These are phyloP conservation scores for Chlorella vulgaris DNA, from an alignment of 139 green algal species.

Conservation along the genomic window DNA sequence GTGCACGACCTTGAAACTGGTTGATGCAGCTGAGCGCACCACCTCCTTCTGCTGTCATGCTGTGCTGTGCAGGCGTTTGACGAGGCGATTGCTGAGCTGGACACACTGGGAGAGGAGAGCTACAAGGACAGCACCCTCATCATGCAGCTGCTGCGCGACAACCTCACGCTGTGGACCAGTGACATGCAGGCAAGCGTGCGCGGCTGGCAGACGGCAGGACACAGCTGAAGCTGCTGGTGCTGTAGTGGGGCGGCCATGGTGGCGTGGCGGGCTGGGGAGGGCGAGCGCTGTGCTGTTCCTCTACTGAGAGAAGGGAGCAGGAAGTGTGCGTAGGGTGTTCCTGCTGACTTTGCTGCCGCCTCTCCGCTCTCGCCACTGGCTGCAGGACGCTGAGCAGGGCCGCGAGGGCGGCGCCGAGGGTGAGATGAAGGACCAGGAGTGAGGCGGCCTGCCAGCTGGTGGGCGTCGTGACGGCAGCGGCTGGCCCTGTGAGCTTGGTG, in stretches of 20 bases:
- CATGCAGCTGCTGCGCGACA: constrained; percentile 99
- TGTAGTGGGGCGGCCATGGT: too few species aligned
- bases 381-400: constrained; percentile 67
- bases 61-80: constrained; percentile 89
- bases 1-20: neutral
- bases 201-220: neutral
- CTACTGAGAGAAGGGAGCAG: too few species aligned
- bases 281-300: too few species aligned
- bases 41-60: neutral
- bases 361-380: neutral
- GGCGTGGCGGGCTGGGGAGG: too few species aligned
- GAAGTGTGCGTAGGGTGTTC: too few species aligned
- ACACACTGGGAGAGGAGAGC: constrained; percentile 96
- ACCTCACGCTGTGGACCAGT: constrained; percentile 98
- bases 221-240: neutral
- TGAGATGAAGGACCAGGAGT: constrained; percentile 46
- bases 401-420: constrained; percentile 41
- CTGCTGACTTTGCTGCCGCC: too few species aligned
- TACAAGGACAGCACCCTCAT: constrained; percentile 99
- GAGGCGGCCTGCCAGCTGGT: neutral
- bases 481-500: too few species aligned
- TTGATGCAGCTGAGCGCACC: neutral
- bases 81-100: constrained; percentile 97
- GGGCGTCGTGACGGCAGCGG: neutral
- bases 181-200: constrained; percentile 87